A percentile compares a stretch with the other conserved stretches of the same genome.
These are phyloP conservation scores for Volvox carteri DNA, from an alignment of 163 green algal species.

Conservation along the genomic window DNA sequence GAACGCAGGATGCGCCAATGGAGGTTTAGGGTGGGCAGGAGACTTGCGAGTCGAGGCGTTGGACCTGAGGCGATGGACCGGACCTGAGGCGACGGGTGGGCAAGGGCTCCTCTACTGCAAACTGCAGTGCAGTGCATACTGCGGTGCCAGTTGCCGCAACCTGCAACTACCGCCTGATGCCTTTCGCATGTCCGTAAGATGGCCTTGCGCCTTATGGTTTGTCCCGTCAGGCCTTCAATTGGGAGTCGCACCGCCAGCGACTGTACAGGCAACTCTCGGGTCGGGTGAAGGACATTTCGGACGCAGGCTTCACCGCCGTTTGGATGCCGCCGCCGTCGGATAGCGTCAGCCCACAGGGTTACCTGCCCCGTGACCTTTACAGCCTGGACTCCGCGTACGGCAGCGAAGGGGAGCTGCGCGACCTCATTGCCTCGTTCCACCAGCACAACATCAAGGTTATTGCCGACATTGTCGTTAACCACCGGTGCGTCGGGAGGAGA, in stretches of 20 bases:
- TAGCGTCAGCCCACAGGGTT: constrained; percentile 88
- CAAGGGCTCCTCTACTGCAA: too few relatives aligned
- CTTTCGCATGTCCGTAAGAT: too few relatives aligned
- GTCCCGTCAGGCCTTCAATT: constrained; percentile 91
- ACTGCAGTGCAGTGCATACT: too few relatives aligned
- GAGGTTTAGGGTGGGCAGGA: too few relatives aligned
- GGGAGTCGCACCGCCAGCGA: constrained; percentile 88
- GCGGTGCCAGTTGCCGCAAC: too few relatives aligned
- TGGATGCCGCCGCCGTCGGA: constrained; percentile 97
- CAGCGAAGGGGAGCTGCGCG: constrained; percentile 87
- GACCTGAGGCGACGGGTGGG: too few relatives aligned
- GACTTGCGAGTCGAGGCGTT: too few relatives aligned
- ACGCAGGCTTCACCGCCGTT: constrained; percentile 89
- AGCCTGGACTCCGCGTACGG: constrained; percentile 93
- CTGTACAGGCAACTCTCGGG: constrained; percentile 78
- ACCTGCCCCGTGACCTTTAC: constrained; percentile 93
- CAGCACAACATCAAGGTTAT: constrained; percentile 89
- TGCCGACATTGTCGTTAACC: constrained; percentile 99
- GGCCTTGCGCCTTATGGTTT: too few relatives aligned
- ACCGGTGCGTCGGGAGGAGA: constrained; percentile 80
- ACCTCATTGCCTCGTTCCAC: constrained; percentile 84
- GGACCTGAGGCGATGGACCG: too few relatives aligned
- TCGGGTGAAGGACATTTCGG: constrained; percentile 67
- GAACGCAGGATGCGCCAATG: not conserved
- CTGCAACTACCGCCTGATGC: too few relatives aligned